These are phyloP conservation scores for Lichenothelia convexa DNA, from an alignment of 495 filamentous ascomycete genomes.

Conservation along the genomic window DNA sequence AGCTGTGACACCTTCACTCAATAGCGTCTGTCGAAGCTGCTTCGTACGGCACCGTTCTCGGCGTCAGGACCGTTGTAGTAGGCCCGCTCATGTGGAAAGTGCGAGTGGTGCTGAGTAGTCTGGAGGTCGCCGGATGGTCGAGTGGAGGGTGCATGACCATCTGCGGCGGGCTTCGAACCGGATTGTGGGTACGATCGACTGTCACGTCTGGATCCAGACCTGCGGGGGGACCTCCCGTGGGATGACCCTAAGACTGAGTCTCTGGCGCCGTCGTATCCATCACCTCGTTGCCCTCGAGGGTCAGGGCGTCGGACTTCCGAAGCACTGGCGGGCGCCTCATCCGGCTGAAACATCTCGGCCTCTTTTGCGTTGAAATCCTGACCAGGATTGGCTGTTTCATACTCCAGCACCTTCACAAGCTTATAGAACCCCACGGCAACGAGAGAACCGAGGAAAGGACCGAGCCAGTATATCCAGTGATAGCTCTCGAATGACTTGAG, in stretches of 20 bases:
- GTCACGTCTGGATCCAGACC: background rate
- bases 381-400: conserved; percentile 60
- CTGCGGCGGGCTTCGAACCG: background rate
- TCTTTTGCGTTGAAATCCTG: conserved; percentile 35
- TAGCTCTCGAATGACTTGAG: conserved; percentile 10
- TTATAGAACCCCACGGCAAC: conserved; percentile 23
- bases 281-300: background rate
- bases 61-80: conserved; percentile 1
- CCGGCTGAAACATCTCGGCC: conserved; percentile 5
- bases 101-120: background rate
- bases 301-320: conserved; percentile 8
- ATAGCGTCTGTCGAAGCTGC: too few species aligned
- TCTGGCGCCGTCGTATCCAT: background rate
- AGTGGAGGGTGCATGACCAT: background rate
- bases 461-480: conserved; percentile 20
- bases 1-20: too few species aligned
- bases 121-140: background rate
- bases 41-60: conserved; percentile 1
- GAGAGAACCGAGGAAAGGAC: conserved; percentile 18
- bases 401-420: conserved; percentile 39
- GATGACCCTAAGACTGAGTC: background rate
- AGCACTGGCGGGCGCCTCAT: conserved; percentile 13
- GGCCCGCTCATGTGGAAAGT: background rate
- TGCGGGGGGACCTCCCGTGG: background rate
- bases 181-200: background rate